Conservation (phyloP, 2,329 filamentous ascomycete species). For the Endocalyx cinctus region DNA sequence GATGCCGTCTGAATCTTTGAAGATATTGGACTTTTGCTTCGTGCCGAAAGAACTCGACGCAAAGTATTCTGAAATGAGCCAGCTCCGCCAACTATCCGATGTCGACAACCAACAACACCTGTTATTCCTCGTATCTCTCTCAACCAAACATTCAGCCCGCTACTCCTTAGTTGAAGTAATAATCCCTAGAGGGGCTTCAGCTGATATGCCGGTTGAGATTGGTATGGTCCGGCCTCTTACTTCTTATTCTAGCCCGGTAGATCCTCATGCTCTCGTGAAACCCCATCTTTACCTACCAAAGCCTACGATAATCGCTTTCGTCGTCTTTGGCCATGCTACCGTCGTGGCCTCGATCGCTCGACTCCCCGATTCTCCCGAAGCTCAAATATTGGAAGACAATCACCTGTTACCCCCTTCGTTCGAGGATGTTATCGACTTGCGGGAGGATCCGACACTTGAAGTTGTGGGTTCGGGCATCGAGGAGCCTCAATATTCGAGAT, state of each 20-base stretch:
- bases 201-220: conserved; percentile 40
- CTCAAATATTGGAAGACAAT: conserved; percentile 67
- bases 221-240: conserved; percentile 65
- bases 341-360: conserved; percentile 70
- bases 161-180: conserved; percentile 73
- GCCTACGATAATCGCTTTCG: conserved; percentile 74
- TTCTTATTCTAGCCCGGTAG: conserved; percentile 54
- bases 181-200: conserved; percentile 44
- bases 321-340: conserved; percentile 74
- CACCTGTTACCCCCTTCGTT: conserved; percentile 63
- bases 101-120: conserved; percentile 54
- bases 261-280: conserved; percentile 36
- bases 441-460: conserved; percentile 58
- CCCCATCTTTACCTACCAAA: conserved; percentile 74
- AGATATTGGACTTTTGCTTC: conserved; percentile 76
- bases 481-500: conserved; percentile 40
- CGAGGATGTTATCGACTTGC: conserved; percentile 83
- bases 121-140: conserved; percentile 56
- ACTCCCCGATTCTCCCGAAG: conserved; percentile 66
- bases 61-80: conserved; percentile 46
- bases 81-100: conserved; percentile 46
- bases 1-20: conserved; percentile 56
- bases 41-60: conserved; percentile 49
- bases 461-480: conserved; percentile 61
- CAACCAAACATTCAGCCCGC: conserved; percentile 47